Percentiles rank a stretch among this genome's conserved stretches.
Evolutionary conservation across 1,284 basidiomycete genomes (phyloP).

Genomic region (Trichosporon sp.): DNA sequence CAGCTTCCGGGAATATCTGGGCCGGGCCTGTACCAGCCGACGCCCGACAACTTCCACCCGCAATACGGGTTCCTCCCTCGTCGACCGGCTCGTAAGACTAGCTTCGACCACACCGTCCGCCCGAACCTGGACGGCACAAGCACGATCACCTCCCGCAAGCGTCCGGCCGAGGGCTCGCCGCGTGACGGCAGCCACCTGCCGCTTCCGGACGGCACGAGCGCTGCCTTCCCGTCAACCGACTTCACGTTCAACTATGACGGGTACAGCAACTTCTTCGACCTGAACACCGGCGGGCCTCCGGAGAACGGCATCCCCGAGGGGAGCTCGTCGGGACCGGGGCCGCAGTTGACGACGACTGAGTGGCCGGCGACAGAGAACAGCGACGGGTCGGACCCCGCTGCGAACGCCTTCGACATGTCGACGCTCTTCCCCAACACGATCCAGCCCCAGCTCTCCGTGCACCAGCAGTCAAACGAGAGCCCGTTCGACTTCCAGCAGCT

Average conservation of each 20-base stretch:
- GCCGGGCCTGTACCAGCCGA: conserved; percentile 42
- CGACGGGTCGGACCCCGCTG: conserved; percentile 7
- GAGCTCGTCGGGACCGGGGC: not conserved
- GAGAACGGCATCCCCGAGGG: not conserved
- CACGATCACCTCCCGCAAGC: conserved; percentile 32
- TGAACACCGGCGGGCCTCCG: conserved; percentile 29
- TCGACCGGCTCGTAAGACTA: conserved; percentile 75
- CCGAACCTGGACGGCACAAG: conserved; percentile 17
- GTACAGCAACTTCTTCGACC: conserved; percentile 65
- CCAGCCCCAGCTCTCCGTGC: not conserved
- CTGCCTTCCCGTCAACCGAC: conserved; percentile 61
- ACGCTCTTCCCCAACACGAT: conserved; percentile 9
- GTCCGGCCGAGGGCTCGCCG: conserved; percentile 46
- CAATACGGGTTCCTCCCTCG: conserved; percentile 61
- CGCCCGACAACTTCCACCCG: conserved; percentile 48
- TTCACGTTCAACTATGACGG: conserved; percentile 66
- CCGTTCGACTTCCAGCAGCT: conserved; percentile 50
- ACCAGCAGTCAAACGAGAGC: conserved; percentile 23
- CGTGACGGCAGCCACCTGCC: conserved; percentile 28
- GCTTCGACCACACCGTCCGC: conserved; percentile 80
- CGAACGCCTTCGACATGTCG: conserved; percentile 5
- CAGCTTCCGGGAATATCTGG: conserved; percentile 47
- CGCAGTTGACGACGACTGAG: not conserved
- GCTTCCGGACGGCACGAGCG: conserved; percentile 30
- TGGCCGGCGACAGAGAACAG: not conserved